Percentiles rank a stretch among this genome's conserved stretches.
These are phyloP conservation scores for Penicillium sp. DNA, from an alignment of 2,329 filamentous ascomycete genomes.

Conservation along the genomic window DNA sequence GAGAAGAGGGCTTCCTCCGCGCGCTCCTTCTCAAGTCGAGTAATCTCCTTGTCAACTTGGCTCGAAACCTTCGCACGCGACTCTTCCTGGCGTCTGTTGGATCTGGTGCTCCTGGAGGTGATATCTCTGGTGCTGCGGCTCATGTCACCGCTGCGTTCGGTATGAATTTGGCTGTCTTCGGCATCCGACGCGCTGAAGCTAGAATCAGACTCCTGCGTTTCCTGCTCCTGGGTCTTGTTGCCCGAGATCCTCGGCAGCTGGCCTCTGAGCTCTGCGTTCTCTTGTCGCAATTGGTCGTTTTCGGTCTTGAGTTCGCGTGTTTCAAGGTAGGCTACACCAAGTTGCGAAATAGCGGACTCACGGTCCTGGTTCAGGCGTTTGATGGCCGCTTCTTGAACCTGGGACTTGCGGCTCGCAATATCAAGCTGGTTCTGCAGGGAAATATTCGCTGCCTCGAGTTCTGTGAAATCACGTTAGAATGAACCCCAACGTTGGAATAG, in stretches of 20 bases:
- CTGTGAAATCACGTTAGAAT: constrained; percentile 29
- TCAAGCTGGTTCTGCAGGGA: constrained; percentile 56
- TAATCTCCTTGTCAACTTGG: constrained; percentile 39
- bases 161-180: constrained; percentile 34
- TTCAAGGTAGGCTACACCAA: constrained; percentile 56
- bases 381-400: constrained; percentile 54
- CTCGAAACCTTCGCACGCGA: constrained; percentile 32
- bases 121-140: constrained; percentile 31
- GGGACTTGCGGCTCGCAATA: constrained; percentile 54
- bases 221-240: constrained; percentile 27
- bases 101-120: constrained; percentile 30
- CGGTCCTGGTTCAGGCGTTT: constrained; percentile 57
- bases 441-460: constrained; percentile 54
- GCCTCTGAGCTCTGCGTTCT: constrained; percentile 40
- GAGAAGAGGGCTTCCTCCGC: constrained; percentile 41
- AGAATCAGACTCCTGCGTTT: constrained; percentile 29
- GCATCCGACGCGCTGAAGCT: constrained; percentile 26
- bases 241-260: constrained; percentile 31
- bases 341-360: constrained; percentile 57
- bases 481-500: constrained; percentile 19
- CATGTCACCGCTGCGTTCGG: constrained; percentile 28
- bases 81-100: constrained; percentile 27
- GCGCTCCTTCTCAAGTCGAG: constrained; percentile 36
- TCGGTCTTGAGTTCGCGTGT: constrained; percentile 46
- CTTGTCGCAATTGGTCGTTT: constrained; percentile 37